phyloP scores from a whole-genome alignment of 2,329 filamentous ascomycete species.

The Metarhizium humberi region DNA sequence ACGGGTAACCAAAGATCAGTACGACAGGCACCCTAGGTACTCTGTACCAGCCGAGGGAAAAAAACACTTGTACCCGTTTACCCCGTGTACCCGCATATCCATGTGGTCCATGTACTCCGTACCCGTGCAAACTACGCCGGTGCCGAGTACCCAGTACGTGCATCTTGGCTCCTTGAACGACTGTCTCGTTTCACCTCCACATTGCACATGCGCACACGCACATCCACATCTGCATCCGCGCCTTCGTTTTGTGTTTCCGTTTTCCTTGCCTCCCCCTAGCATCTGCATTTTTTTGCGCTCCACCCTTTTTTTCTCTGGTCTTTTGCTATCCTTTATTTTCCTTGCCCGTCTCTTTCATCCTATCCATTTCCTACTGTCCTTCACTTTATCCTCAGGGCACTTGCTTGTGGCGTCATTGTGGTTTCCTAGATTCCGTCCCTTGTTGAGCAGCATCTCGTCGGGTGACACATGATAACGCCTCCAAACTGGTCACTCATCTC shows the following conservation, averaged over 20 bases:
- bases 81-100: background rate
- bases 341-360: conserved; percentile 4
- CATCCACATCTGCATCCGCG: background rate
- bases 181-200: background rate
- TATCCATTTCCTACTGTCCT: background rate
- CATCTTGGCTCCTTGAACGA: too few species aligned
- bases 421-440: background rate
- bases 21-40: too few species aligned
- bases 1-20: too few species aligned
- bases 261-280: background rate
- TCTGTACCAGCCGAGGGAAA: too few species aligned
- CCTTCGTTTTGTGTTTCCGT: conserved; percentile 1
- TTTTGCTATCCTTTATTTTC: background rate
- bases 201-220: background rate
- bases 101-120: background rate
- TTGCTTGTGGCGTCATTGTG: background rate
- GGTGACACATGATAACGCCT: conserved; percentile 2
- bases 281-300: conserved; percentile 1
- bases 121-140: too few species aligned
- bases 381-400: background rate
- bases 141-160: too few species aligned
- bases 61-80: background rate
- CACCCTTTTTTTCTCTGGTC: background rate
- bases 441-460: background rate
- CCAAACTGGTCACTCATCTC: background rate